Evolutionary conservation across 495 filamentous ascomycete genomes (phyloP).

Genomic region (Aspergillus steynii): DNA sequence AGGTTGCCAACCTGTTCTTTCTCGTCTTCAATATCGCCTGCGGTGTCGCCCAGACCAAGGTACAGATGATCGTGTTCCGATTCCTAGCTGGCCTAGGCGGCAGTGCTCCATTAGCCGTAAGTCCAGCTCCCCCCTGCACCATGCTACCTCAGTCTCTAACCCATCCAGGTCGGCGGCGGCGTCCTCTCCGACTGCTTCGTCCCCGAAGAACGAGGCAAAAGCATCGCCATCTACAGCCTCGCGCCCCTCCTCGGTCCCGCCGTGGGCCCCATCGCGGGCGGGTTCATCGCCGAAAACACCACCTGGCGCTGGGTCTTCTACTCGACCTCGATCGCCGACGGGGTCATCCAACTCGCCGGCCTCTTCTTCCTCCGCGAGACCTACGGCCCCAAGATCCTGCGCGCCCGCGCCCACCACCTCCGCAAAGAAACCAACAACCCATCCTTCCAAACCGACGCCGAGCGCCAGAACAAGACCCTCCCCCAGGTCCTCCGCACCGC

Average conservation of each 20-base stretch:
- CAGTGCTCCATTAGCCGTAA: conserved; percentile 51
- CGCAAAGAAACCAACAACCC: conserved; percentile 65
- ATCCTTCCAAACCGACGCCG: conserved; percentile 63
- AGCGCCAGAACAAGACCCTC: conserved; percentile 49
- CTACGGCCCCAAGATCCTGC: conserved; percentile 64
- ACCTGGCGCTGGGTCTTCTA: conserved; percentile 75
- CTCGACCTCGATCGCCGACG: conserved; percentile 62
- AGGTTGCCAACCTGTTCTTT: conserved; percentile 65
- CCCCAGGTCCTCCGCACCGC: conserved; percentile 41
- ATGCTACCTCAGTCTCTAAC: conserved; percentile 7
- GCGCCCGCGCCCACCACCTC: conserved; percentile 54
- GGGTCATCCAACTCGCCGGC: conserved; percentile 60
- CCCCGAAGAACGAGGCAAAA: conserved; percentile 63
- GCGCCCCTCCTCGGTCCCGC: conserved; percentile 68
- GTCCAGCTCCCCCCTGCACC: conserved; percentile 13
- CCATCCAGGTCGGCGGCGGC: conserved; percentile 53
- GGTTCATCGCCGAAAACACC: conserved; percentile 66
- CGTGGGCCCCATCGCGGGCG: conserved; percentile 62
- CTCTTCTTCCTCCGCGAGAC: conserved; percentile 71
- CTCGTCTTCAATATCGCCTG: conserved; percentile 59
- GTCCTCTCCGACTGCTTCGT: conserved; percentile 63
- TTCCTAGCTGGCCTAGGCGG: conserved; percentile 61
- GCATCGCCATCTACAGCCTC: conserved; percentile 64
- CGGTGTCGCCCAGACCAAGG: conserved; percentile 51
- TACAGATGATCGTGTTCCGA: conserved; percentile 54